These are phyloP conservation scores for Trichosporon sp. DNA, from an alignment of 1,284 basidiomycete species.

Conservation along the genomic window DNA sequence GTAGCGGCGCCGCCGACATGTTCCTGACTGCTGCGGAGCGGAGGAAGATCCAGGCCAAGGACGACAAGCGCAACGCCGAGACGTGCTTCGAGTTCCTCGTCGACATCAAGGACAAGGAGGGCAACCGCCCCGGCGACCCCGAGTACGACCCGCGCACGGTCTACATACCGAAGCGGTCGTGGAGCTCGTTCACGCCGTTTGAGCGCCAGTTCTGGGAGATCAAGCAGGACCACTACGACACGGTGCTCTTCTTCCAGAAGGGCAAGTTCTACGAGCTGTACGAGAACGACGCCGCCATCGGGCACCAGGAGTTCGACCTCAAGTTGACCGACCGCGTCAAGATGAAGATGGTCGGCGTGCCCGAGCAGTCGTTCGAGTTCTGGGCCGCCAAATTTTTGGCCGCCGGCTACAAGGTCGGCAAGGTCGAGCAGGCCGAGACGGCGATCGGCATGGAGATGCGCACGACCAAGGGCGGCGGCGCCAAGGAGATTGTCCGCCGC, in stretches of 20 bases:
- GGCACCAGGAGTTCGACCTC: conserved; percentile 86
- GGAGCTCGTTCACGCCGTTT: conserved; percentile 87
- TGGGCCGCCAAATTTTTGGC: conserved; percentile 54
- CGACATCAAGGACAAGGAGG: conserved; percentile 64
- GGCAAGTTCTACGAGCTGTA: conserved; percentile 64
- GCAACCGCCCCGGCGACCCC: conserved; percentile 66
- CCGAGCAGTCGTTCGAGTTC: conserved; percentile 81
- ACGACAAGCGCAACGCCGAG: conserved; percentile 74
- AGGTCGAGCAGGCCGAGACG: conserved; percentile 95
- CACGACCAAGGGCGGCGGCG: conserved; percentile 42
- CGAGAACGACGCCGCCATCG: conserved; percentile 84
- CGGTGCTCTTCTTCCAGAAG: conserved; percentile 95
- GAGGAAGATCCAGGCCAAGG: conserved; percentile 68
- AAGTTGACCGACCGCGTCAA: conserved; percentile 71
- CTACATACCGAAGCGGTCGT: conserved; percentile 70
- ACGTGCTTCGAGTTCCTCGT: conserved; percentile 76
- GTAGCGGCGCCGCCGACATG: conserved; percentile 26
- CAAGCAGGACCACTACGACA: conserved; percentile 91
- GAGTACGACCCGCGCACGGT: conserved; percentile 93
- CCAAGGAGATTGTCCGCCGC: conserved; percentile 76
- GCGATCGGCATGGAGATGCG: conserved; percentile 61
- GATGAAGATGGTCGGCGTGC: conserved; percentile 99
- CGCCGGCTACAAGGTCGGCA: conserved; percentile 88
- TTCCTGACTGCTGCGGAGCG: conserved; percentile 85
- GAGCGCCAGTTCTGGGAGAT: conserved; percentile 94